Base-by-base conservation (phyloP, 352 stramenopile genomes). In the Hyaloperonospora arabidopsidis region DNA sequence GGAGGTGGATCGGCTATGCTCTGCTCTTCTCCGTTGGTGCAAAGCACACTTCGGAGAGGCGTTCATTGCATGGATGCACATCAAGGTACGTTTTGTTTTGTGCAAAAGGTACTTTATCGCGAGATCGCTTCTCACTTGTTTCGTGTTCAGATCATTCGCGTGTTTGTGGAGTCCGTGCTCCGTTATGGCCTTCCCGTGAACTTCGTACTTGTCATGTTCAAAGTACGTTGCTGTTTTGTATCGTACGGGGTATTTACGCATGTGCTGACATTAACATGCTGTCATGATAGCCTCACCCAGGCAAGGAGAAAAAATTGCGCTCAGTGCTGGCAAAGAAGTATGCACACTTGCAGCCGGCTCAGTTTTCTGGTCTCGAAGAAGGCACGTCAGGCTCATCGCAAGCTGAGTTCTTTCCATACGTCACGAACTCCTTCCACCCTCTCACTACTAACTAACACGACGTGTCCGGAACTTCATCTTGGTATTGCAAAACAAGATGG, bases 51-150 rank as follows among this genome's bases (percentile, higher is more conserved):
- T 97, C 70, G 93, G 95, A 63, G 96, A 99, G 70, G 91, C 92
- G 10, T 98, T 98, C 61, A 96, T 97, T 45, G 94, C 93, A 11
- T 98, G 95, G 96, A 97, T 98, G 85, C 95, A 99, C 67, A 94
- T 98, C 59, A 98, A 98, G 84, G 89, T 98, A 13, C 11, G 62
- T 40, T 13, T 15, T 14, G 5, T 49, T 17, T 41, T 40, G 28
- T 14, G 7, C n/a, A 13, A 11, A 49, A 17, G 22, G 15, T 45
- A 19, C n/a, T 36, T 32, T 5, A 17, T 34, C 5, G 2, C 8
- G 29, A 45, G 18, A 17, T 44, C 52, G 55, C 54, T 18, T 43
- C 54, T 13, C 38, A 56, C 17, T 45, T 34, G 17, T 34, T 25
- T 34, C 11, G 49, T 6, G 22, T 29, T 23, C 40, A 86, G 77